Evolutionary conservation across 305 asterid species (phyloP).

Genomic region (Fraxinus latifolia): DNA sequence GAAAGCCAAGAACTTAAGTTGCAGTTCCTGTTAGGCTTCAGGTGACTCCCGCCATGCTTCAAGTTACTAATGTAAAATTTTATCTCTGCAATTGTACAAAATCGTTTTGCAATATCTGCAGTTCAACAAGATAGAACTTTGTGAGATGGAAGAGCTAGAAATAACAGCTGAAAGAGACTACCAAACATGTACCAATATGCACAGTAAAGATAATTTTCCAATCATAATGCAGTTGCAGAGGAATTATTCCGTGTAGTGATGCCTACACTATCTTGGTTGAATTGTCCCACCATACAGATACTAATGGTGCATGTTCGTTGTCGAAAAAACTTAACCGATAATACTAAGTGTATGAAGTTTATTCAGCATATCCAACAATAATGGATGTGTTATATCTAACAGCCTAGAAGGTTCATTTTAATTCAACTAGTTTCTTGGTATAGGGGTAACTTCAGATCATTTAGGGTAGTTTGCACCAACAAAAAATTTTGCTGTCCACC

Average conservation of each 20-base stretch:
- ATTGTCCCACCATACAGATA: not conserved
- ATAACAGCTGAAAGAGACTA: not conserved
- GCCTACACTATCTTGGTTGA: not conserved
- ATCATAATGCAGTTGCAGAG: not conserved
- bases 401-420: not conserved
- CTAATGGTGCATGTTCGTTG: not conserved
- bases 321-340: not conserved
- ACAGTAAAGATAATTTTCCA: not conserved
- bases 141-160: slow-evolving; percentile 11
- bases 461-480: not conserved
- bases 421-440: not conserved
- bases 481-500: not conserved
- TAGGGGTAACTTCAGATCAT: not conserved
- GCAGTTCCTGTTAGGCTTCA: slow-evolving; percentile 69
- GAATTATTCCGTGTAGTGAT: not conserved
- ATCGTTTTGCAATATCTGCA: slow-evolving; percentile 55
- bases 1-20: slow-evolving; percentile 63
- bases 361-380: not conserved
- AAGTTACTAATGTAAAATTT: slow-evolving; percentile 54
- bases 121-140: slow-evolving; percentile 20
- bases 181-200: not conserved
- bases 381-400: not conserved
- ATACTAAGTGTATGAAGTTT: not conserved
- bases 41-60: slow-evolving; percentile 31
- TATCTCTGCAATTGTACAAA: slow-evolving; percentile 82